Evolutionary conservation across 495 filamentous ascomycete genomes (phyloP).

Genomic region (Penicillium herquei): DNA sequence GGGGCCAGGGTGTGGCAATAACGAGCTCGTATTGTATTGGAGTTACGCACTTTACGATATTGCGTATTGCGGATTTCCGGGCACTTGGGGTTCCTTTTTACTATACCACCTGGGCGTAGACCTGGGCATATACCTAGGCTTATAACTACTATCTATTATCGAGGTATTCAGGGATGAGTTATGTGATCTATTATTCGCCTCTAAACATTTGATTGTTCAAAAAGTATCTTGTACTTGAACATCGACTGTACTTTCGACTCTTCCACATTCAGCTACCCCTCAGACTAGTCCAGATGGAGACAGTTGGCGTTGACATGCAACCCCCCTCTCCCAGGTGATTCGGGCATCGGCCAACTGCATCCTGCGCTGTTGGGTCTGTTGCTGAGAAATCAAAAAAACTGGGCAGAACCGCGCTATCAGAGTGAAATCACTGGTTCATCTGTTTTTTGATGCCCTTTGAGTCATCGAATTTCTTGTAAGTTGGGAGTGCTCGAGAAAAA

Average conservation of each 20-base stretch:
- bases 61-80: constrained; percentile 7
- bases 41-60: constrained; percentile 4
- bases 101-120: neutral
- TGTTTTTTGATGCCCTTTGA: neutral
- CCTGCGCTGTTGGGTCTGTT: neutral
- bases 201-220: too few species aligned
- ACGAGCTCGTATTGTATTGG: neutral
- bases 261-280: constrained; percentile 17
- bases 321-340: constrained; percentile 7
- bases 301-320: constrained; percentile 10
- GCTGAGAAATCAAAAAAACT: constrained; percentile 3
- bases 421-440: neutral
- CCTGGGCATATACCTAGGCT: too few species aligned
- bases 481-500: too few species aligned
- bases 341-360: constrained; percentile 24
- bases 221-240: neutral
- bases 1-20: constrained; percentile 15
- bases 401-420: neutral
- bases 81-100: neutral
- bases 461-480: too few species aligned
- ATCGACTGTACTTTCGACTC: too few species aligned
- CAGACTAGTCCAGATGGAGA: constrained; percentile 31
- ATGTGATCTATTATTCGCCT: neutral
- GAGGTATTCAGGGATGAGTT: too few species aligned
- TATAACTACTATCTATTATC: too few species aligned